These are phyloP conservation scores for Phanerodontia chrysosporium DNA, from an alignment of 768 basidiomycete species.

Conservation along the genomic window DNA sequence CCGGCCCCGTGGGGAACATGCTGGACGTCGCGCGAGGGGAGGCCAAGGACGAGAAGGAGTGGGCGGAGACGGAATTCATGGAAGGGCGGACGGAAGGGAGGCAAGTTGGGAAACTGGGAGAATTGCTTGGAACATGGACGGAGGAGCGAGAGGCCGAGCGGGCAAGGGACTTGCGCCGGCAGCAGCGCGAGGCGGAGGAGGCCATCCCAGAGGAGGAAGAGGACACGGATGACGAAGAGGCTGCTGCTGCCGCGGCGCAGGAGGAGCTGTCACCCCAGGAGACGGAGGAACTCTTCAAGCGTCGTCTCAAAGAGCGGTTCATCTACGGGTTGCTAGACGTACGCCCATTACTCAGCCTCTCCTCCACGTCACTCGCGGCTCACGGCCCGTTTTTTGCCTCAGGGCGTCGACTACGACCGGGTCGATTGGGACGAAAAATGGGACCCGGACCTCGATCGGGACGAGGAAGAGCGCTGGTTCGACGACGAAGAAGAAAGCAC, in stretches of 20 bases:
- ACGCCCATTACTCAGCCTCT: slow-evolving; percentile 24
- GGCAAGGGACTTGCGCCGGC: slow-evolving; percentile 42
- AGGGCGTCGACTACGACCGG: slow-evolving; percentile 65
- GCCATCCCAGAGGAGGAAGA: slow-evolving; percentile 71
- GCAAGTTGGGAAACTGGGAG: slow-evolving; percentile 67
- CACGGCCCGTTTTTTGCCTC: slow-evolving; percentile 14
- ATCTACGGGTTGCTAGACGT: slow-evolving; percentile 77
- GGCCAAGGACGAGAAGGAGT: slow-evolving; percentile 62
- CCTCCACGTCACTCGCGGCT: neutral
- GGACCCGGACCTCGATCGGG: slow-evolving; percentile 55
- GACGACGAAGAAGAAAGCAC: slow-evolving; percentile 50
- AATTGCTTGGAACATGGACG: slow-evolving; percentile 66
- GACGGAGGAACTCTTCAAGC: slow-evolving; percentile 46
- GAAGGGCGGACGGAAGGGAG: slow-evolving; percentile 35
- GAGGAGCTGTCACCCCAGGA: slow-evolving; percentile 45
- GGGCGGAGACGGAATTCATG: slow-evolving; percentile 63
- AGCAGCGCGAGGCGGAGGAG: slow-evolving; percentile 35
- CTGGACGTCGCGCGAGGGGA: slow-evolving; percentile 41
- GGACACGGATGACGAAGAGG: slow-evolving; percentile 45
- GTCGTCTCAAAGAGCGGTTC: slow-evolving; percentile 61
- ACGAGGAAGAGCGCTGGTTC: slow-evolving; percentile 71
- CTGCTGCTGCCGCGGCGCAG: slow-evolving; percentile 14
- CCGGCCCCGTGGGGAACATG: slow-evolving; percentile 30
- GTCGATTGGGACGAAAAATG: slow-evolving; percentile 75
- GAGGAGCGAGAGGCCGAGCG: slow-evolving; percentile 74